Base-by-base conservation (phyloP, 2,329 filamentous ascomycete genomes). In the Penicillium glabrum region DNA sequence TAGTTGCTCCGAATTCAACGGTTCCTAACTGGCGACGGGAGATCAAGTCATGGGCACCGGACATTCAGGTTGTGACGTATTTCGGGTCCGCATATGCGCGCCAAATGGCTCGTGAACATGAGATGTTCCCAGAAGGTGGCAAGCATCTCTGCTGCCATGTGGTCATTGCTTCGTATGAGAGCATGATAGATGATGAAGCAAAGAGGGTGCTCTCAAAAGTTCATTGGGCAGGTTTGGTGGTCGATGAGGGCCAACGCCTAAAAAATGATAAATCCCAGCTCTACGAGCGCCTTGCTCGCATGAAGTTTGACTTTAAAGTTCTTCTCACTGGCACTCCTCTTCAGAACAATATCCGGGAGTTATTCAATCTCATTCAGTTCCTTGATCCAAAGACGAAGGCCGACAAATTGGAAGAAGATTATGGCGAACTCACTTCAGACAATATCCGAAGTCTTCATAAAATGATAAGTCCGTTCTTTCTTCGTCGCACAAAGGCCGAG, bases 11-110 rank as follows among this genome's bases (percentile, higher is more conserved):
- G 0, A 98, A 98, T 69, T 88, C 93, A 0, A 99, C 95, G 0
- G 96, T 92, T 72, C 86, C 92, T n/a, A 99, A 99, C 71, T 99
- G 95, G 93, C 89, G 93, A 6, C 87, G 93, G 48, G 95, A 99
- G 71, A 91, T 98, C 73, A 96, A 96, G 77, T 88, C 90, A 64
- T 99, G 93, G 93, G 88, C 89, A 0, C 93, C 93, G 1, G 85
- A 85, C 7, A 77, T 98, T 35, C 86, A 92, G 43, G 92, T 96
- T 7, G 92, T 97, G n/a, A 89, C 92, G 0, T 98, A 95, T 71
- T 96, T 96, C 71, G 95, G 95, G 46, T 89, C 89, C 16, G 83
- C 82, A 50, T 82, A 83, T 48, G 82, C 92, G 16, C 89, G 95
- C 63, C 85, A 90, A 37, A 83, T 96, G 57, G 89, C 91, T 0